phyloP scores from a whole-genome alignment of 73 alveolate species.

The Urostyla sp. region DNA sequence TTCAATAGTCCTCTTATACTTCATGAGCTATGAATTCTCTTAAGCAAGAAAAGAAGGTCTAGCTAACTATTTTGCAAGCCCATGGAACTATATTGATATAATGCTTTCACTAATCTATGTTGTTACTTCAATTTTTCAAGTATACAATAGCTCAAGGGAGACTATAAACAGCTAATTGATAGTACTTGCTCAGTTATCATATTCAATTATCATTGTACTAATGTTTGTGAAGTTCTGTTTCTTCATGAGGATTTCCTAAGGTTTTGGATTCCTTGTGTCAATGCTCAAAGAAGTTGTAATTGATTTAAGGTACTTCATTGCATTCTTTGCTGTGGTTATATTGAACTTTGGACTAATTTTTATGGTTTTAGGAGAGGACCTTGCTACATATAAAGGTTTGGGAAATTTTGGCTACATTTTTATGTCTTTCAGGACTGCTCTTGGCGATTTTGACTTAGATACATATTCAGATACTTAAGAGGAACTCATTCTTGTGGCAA shows the following conservation, averaged over 20 bases:
- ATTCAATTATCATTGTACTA: not conserved
- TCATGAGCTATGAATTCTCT: too few relatives aligned
- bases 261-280: conserved; percentile 24
- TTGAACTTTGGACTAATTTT: not conserved
- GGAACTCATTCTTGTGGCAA: too few relatives aligned
- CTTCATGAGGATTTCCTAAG: conserved; percentile 31
- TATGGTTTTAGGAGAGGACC: not conserved
- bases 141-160: not conserved
- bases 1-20: too few relatives aligned
- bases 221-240: not conserved
- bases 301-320: conserved; percentile 3
- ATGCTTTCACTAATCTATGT: too few relatives aligned
- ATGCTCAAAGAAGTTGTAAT: not conserved
- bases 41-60: too few relatives aligned
- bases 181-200: too few relatives aligned
- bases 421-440: too few relatives aligned
- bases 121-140: not conserved
- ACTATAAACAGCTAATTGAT: not conserved
- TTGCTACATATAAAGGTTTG: not conserved
- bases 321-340: not conserved
- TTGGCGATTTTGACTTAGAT: too few relatives aligned
- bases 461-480: not conserved
- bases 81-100: too few relatives aligned
- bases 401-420: too few relatives aligned
- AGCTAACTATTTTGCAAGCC: too few relatives aligned